Evolutionary conservation across 1,284 basidiomycete species (phyloP).

Genomic region (Cryptococcus sp.): DNA sequence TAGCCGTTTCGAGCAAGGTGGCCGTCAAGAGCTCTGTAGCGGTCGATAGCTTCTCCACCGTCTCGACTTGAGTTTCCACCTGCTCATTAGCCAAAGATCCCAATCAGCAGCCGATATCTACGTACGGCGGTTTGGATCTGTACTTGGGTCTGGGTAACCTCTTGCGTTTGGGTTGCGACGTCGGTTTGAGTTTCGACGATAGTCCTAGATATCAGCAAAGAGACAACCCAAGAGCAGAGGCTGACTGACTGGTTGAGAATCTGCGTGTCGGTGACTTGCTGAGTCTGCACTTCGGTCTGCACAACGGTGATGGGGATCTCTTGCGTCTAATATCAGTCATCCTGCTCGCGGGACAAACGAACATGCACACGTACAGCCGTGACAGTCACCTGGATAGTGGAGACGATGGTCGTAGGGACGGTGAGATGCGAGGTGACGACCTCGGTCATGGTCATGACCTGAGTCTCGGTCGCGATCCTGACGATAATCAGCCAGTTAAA

Average conservation of each 20-base stretch:
- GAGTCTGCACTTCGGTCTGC: conserved; percentile 5
- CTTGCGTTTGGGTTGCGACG: neutral
- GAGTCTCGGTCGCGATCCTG: neutral
- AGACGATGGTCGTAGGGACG: conserved; percentile 8
- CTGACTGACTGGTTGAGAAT: conserved; percentile 5
- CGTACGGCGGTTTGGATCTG: conserved; percentile 3
- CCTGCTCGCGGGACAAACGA: neutral
- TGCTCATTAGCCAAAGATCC: neutral
- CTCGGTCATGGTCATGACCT: neutral
- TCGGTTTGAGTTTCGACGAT: conserved; percentile 2
- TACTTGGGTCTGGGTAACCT: neutral
- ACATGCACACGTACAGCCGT: conserved; percentile 5
- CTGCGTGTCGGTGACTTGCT: conserved; percentile 5
- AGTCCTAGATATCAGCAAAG: conserved; percentile 3
- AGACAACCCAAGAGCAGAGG: neutral
- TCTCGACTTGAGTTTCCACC: conserved; percentile 1
- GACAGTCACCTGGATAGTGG: conserved; percentile 7
- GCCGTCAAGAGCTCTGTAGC: conserved; percentile 3
- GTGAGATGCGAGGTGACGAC: neutral
- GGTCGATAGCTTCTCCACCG: conserved; percentile 1
- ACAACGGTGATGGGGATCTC: conserved; percentile 7
- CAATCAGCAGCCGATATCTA: neutral
- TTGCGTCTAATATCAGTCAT: neutral
- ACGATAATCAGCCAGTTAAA: neutral
- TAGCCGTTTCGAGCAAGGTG: conserved; percentile 4